Evolutionary conservation across 352 stramenopile species (phyloP).

Genomic region (Globisporangium splendens): DNA sequence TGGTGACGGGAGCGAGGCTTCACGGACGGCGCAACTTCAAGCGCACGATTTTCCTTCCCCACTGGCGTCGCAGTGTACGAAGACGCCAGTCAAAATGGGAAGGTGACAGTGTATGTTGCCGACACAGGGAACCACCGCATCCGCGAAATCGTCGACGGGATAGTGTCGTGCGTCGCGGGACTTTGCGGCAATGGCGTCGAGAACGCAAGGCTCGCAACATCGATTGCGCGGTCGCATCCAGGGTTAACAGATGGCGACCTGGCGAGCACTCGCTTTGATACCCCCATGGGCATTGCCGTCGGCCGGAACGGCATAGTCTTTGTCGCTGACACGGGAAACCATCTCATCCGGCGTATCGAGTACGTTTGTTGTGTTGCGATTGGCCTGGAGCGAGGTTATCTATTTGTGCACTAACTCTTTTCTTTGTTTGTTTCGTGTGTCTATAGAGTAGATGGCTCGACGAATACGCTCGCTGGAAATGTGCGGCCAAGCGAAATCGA

Average conservation of each 20-base stretch:
- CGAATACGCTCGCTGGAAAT: conserved; percentile 59
- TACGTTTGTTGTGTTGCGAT: conserved; percentile 23
- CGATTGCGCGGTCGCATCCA: conserved; percentile 57
- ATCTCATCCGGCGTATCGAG: conserved; percentile 87
- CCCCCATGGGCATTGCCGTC: conserved; percentile 86
- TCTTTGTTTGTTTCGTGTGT: not conserved
- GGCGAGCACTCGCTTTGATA: conserved; percentile 86
- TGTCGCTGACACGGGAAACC: conserved; percentile 96
- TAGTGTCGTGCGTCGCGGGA: conserved; percentile 87
- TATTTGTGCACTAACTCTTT: not conserved
- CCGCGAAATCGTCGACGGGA: conserved; percentile 52
- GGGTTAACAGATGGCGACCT: conserved; percentile 88
- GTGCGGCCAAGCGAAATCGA: conserved; percentile 55
- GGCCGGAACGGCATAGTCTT: conserved; percentile 82
- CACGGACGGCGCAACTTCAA: conserved; percentile 35
- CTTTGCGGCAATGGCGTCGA: conserved; percentile 81
- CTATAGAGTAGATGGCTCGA: conserved; percentile 40
- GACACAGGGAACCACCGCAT: conserved; percentile 86
- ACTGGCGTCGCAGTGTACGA: conserved; percentile 67
- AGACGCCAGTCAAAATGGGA: conserved; percentile 18
- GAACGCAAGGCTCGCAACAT: conserved; percentile 30
- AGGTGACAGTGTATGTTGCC: conserved; percentile 58
- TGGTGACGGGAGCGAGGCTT: conserved; percentile 44
- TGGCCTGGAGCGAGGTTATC: conserved; percentile 8
- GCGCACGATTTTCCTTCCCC: conserved; percentile 58